These are phyloP conservation scores for Volvariella surrecta DNA, from an alignment of 1,284 basidiomycete species.

Conservation along the genomic window DNA sequence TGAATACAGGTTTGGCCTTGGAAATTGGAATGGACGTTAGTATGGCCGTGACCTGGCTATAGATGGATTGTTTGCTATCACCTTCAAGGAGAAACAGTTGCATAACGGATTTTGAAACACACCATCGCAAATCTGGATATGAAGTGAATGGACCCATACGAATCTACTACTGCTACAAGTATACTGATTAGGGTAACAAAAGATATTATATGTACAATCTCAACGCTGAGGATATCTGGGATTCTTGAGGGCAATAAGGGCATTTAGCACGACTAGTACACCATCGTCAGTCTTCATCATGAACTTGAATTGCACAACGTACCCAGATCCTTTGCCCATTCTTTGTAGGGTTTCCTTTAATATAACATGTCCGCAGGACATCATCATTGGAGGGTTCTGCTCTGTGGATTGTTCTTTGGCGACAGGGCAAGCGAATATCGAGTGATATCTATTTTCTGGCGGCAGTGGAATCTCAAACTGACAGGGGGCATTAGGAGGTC, in stretches of 20 bases:
- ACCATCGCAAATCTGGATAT: too few relatives aligned
- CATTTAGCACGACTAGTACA: slow-evolving; percentile 70
- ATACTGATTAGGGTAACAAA: background rate
- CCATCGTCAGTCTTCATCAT: slow-evolving; percentile 6
- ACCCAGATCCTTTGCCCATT: slow-evolving; percentile 83
- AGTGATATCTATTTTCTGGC: slow-evolving; percentile 86
- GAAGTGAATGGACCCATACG: too few relatives aligned
- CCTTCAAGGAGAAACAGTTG: too few relatives aligned
- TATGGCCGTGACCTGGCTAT: too few relatives aligned
- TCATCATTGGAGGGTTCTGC: slow-evolving; percentile 95
- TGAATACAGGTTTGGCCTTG: too few relatives aligned
- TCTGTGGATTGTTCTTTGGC: slow-evolving; percentile 96
- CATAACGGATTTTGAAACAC: too few relatives aligned
- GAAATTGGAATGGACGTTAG: too few relatives aligned
- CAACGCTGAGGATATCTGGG: slow-evolving; percentile 46
- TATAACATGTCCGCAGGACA: slow-evolving; percentile 92
- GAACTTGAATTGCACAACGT: slow-evolving; percentile 24
- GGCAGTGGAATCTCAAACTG: slow-evolving; percentile 93
- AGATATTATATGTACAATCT: slow-evolving; percentile 59
- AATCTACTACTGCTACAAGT: too few relatives aligned
- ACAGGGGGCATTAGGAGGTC: background rate
- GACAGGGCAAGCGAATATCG: slow-evolving; percentile 95
- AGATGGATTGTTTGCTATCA: too few relatives aligned
- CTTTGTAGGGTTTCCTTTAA: slow-evolving; percentile 84
- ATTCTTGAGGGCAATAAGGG: slow-evolving; percentile 84